Base-by-base conservation (phyloP, 371 early-diverging fungal species). In the Rhizopus delemar region DNA sequence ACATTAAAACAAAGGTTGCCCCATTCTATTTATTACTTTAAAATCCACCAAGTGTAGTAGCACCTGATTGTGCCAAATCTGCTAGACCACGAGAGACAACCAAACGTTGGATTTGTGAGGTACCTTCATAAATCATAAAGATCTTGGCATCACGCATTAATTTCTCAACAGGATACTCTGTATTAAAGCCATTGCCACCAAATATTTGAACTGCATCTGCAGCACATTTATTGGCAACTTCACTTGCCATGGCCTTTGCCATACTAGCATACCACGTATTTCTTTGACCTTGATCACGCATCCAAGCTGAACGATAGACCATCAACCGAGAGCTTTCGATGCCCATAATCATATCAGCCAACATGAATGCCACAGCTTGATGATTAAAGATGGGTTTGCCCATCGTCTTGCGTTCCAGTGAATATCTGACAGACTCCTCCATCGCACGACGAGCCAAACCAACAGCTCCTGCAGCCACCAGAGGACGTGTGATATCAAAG, bases 71-170 rank as follows among this genome's bases (percentile, higher is more conserved):
- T 5, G 60, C 65, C 66, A 67, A 63, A 55, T 94, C 93, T 8
- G 89, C 78, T 34, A 94, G 52, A 15, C 81, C 70, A 46, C 93
- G 82, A 55, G 90, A 89, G 68, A 96, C 91, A 57, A 97, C 89
- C 53, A 96, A 72, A 48, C 97, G 86, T 80, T 96, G 97, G 68
- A 96, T 93, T 80, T 97, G 95, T 13, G 90, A 87, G 5, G 98
- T 97, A 54, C 98, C 98, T 76, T 97, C 98, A 69, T 96, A 97
- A 57, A 97, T 96, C 79, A 89, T 90, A 80, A 94, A 96, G 66
- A 96, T 95, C 77, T 93, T 95, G 50, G 95, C 93, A 63, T 94
- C 95, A 53, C 92, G 85, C 81, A 87, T 92, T 55, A 94, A 78
- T 79, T 96, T 95, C 73, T 95, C 96, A 4, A 94, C 94, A 0